Evolutionary conservation across 2,329 filamentous ascomycete species (phyloP).

Genomic region (Akanthomyces muscarius): DNA sequence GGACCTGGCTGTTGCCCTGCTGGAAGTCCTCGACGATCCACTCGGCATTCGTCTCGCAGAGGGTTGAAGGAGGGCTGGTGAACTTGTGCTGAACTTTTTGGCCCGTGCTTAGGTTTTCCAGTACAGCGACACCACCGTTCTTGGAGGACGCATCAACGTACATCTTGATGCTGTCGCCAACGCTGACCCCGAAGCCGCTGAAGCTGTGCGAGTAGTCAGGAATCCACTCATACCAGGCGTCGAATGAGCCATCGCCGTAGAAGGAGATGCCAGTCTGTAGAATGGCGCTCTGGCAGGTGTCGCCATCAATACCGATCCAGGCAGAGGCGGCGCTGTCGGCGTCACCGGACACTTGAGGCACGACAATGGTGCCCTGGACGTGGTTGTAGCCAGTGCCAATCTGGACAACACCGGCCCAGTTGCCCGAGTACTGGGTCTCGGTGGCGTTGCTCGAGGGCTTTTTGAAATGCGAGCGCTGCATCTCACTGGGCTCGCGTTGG

Average conservation of each 20-base stretch:
- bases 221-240: constrained; percentile 41
- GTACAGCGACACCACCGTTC: constrained; percentile 19
- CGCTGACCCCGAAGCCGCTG: constrained; percentile 23
- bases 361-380: constrained; percentile 4
- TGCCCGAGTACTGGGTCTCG: not conserved
- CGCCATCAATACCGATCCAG: constrained; percentile 42
- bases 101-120: constrained; percentile 46
- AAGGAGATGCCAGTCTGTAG: constrained; percentile 39
- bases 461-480: constrained; percentile 6
- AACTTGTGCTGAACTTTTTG: constrained; percentile 47
- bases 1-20: constrained; percentile 21
- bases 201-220: constrained; percentile 37
- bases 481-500: not conserved
- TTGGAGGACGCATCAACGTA: constrained; percentile 21
- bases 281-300: constrained; percentile 32
- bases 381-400: constrained; percentile 2
- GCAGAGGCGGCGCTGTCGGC: constrained; percentile 24
- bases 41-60: constrained; percentile 53
- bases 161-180: constrained; percentile 24
- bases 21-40: constrained; percentile 50
- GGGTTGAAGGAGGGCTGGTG: constrained; percentile 23
- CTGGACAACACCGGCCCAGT: constrained; percentile 9
- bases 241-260: constrained; percentile 30
- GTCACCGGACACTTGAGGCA: not conserved
- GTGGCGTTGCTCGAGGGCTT: not conserved